Conservation (phyloP, 2,329 filamentous ascomycete genomes). For the Magnaporthiopsis rhizophila region DNA sequence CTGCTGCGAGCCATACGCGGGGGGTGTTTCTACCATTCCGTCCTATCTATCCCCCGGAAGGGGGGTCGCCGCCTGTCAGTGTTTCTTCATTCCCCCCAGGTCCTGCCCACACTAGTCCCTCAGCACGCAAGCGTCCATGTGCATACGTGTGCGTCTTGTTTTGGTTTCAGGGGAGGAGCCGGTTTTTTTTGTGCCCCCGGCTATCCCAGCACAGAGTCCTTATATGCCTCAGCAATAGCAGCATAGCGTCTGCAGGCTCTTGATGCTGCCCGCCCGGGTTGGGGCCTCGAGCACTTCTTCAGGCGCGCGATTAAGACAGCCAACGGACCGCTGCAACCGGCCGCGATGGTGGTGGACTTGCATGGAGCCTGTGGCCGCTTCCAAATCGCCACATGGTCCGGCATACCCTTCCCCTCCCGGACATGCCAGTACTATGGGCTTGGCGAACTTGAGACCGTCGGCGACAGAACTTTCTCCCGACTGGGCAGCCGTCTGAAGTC, state of each 20-base stretch:
- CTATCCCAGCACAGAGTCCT: too few relatives aligned
- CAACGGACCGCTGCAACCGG: not conserved
- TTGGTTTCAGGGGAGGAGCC: not conserved
- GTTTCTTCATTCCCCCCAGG: not conserved
- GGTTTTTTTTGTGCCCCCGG: not conserved
- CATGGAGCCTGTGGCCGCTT: not conserved
- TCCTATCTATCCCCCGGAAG: not conserved
- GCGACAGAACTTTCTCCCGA: not conserved
- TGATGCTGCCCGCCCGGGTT: not conserved
- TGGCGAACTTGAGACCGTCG: not conserved
- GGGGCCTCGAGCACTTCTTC: not conserved
- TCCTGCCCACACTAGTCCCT: too few relatives aligned
- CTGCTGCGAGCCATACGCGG: not conserved
- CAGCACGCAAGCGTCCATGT: too few relatives aligned
- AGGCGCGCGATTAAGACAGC: not conserved
- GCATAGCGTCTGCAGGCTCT: not conserved
- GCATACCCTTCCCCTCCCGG: not conserved
- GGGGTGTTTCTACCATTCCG: not conserved
- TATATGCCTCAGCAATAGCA: not conserved
- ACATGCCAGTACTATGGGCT: not conserved
- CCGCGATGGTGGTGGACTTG: too few relatives aligned
- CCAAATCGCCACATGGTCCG: not conserved
- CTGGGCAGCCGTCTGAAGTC: not conserved
- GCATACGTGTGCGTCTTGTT: not conserved
- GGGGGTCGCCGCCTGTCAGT: not conserved